A percentile compares a stretch with the other conserved stretches of the same genome.
Evolutionary conservation across 371 early-diverging fungal species (phyloP).

Genomic region (Zopfochytrium polystomum): DNA sequence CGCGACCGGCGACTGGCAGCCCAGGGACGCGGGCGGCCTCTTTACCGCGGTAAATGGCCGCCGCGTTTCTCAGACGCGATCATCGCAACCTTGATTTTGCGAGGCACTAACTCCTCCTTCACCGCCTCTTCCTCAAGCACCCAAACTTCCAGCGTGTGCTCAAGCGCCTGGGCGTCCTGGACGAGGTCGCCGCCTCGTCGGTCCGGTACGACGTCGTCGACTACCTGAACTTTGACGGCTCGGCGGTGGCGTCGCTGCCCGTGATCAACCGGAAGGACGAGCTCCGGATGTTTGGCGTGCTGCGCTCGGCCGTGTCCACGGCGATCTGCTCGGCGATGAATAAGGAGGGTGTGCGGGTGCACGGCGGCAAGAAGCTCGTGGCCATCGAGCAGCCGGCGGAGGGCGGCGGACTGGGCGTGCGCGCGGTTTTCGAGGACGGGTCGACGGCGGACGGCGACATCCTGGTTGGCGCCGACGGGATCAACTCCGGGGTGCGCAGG

Average conservation of each 20-base stretch:
- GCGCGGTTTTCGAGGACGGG: conserved; percentile 12
- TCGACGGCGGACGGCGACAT: conserved; percentile 10
- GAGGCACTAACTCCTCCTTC: too few species aligned
- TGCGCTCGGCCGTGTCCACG: neutral
- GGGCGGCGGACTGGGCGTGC: conserved; percentile 2
- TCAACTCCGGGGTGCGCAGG: neutral
- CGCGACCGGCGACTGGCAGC: neutral
- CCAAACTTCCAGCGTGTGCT: conserved; percentile 1
- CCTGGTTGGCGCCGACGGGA: conserved; percentile 21
- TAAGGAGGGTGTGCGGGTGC: conserved; percentile 1
- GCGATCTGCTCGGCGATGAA: neutral
- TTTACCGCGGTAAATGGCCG: conserved; percentile 6
- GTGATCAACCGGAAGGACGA: neutral
- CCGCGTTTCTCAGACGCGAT: too few species aligned
- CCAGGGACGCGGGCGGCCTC: conserved; percentile 5
- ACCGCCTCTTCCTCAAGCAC: too few species aligned
- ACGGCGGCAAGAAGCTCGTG: neutral
- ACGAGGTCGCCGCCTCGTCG: neutral
- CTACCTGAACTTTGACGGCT: neutral
- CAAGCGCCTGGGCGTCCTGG: conserved; percentile 10
- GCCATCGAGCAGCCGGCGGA: neutral
- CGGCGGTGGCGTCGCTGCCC: neutral
- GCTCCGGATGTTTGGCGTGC: neutral
- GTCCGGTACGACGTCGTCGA: neutral
- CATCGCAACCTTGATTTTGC: too few species aligned